A percentile compares a stretch with the other conserved stretches of the same genome.
Evolutionary conservation across 164 flowering plant species (phyloP).

Genomic region (Chloranthus sessilifolius): DNA sequence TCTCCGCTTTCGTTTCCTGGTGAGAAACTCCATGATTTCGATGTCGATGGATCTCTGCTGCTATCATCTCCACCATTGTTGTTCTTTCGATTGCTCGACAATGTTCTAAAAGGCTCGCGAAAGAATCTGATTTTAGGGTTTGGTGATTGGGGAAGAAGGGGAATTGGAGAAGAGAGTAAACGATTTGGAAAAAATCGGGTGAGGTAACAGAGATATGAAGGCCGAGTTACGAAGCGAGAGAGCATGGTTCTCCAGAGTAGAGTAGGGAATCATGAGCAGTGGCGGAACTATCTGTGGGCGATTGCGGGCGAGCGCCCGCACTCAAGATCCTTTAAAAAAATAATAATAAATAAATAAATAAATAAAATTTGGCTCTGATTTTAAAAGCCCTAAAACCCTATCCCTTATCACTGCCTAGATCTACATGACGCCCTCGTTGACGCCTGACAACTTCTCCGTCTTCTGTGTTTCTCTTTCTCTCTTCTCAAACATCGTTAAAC

Average conservation of each 20-base stretch:
- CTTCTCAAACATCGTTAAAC: no score
- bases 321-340: no score
- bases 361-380: no score
- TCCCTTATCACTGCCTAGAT: no score
- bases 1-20: constrained; percentile 4
- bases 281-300: no score
- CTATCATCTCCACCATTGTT: constrained; percentile 12
- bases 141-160: not conserved
- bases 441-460: no score
- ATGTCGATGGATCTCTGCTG: not conserved
- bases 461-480: no score
- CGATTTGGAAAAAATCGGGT: constrained; percentile 2
- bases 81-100: constrained; percentile 21
- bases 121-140: constrained; percentile 3
- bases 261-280: no score
- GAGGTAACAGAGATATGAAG: constrained; percentile 7
- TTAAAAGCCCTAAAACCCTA: no score
- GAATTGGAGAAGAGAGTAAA: constrained; percentile 3
- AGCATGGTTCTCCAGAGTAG: constrained; percentile 13
- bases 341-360: no score
- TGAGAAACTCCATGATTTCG: constrained; percentile 19
- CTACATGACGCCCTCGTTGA: no score
- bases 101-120: constrained; percentile 5
- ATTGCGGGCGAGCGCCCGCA: no score
- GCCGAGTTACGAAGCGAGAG: constrained; percentile 21